phyloP scores from a whole-genome alignment of 2,329 filamentous ascomycete species.

The Fusarium napiforme region DNA sequence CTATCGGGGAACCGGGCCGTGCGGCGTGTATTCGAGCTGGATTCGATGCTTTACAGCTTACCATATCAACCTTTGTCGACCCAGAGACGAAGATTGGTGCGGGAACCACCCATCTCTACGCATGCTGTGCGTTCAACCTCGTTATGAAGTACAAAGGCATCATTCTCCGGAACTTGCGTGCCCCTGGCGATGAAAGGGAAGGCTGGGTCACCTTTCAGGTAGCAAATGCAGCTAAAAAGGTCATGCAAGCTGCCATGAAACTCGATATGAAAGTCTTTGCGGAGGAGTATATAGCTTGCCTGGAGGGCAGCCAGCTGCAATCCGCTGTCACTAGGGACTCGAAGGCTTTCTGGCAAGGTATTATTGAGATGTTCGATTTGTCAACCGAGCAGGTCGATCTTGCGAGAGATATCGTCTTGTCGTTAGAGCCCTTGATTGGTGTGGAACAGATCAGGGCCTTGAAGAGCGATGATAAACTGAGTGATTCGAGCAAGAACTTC shows the following conservation, averaged over 20 bases:
- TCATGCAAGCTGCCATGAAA: slow-evolving; percentile 65
- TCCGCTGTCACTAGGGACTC: slow-evolving; percentile 77
- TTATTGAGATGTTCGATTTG: slow-evolving; percentile 78
- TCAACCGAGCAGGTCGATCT: slow-evolving; percentile 77
- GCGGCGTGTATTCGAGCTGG: slow-evolving; percentile 73
- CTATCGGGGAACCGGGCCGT: slow-evolving; percentile 66
- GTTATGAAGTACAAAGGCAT: slow-evolving; percentile 71
- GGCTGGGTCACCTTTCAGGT: slow-evolving; percentile 56
- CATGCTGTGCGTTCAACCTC: slow-evolving; percentile 73
- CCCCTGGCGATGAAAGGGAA: slow-evolving; percentile 42
- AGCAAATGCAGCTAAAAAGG: slow-evolving; percentile 56
- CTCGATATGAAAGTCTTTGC: slow-evolving; percentile 57
- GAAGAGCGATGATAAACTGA: slow-evolving; percentile 55
- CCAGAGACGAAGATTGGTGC: slow-evolving; percentile 56
- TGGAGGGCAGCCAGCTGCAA: slow-evolving; percentile 69
- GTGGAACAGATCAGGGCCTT: slow-evolving; percentile 77
- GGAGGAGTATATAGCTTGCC: slow-evolving; percentile 66
- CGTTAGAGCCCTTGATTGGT: slow-evolving; percentile 75
- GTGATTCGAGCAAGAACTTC: slow-evolving; percentile 69
- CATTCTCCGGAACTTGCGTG: slow-evolving; percentile 57
- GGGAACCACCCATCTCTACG: slow-evolving; percentile 68
- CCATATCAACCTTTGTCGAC: slow-evolving; percentile 66
- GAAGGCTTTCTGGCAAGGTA: slow-evolving; percentile 51
- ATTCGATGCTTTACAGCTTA: slow-evolving; percentile 67
- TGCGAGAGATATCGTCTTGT: slow-evolving; percentile 78